These are phyloP conservation scores for Morella rubra DNA, from an alignment of 306 rosid genomes.

Conservation along the genomic window DNA sequence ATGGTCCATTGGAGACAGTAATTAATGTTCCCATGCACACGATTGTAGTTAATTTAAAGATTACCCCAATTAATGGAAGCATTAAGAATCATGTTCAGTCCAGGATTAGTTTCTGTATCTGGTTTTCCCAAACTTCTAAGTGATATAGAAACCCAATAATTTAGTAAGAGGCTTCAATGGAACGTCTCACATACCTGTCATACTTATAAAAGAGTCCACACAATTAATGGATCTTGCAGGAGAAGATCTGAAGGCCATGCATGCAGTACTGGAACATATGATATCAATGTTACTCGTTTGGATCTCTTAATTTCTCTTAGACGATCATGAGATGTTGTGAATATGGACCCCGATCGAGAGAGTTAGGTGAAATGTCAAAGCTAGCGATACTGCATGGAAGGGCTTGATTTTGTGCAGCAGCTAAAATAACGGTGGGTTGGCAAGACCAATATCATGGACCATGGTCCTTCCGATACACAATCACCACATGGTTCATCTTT, in stretches of 20 bases:
- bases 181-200: not conserved
- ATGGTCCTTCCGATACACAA: conserved; percentile 30
- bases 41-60: not conserved
- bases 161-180: not conserved
- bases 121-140: not conserved
- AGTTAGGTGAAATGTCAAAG: conserved; percentile 21
- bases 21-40: not conserved
- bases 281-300: not conserved
- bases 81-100: not conserved
- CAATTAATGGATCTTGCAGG: not conserved
- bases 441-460: conserved; percentile 22
- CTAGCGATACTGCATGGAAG: not conserved
- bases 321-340: conserved; percentile 10
- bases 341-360: not conserved
- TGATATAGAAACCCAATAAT: not conserved
- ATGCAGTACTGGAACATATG: not conserved
- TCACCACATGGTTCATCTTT: conserved; percentile 19
- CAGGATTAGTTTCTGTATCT: not conserved
- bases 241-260: not conserved
- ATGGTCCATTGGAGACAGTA: not conserved
- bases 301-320: not conserved
- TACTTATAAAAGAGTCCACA: no score
- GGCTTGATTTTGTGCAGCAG: conserved; percentile 33
- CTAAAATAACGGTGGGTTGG: conserved; percentile 35
- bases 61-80: not conserved